phyloP scores from a whole-genome alignment of 2,329 filamentous ascomycete genomes.

The Nannizzia gypsea region DNA sequence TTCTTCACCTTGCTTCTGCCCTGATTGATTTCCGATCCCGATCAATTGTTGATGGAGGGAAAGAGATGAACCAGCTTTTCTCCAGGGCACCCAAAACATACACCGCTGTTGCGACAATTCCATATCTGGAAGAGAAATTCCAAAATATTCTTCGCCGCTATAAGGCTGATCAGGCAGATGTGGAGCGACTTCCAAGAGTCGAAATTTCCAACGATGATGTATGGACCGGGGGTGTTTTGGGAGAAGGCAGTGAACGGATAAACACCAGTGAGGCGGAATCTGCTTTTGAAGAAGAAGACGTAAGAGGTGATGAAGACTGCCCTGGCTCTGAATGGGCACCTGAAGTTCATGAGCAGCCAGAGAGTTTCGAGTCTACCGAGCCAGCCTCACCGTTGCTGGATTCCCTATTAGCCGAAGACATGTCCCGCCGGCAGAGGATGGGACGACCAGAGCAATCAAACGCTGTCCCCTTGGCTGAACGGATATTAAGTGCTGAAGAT shows the following conservation, averaged over 20 bases:
- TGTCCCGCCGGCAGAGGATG: slow-evolving; percentile 4
- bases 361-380: slow-evolving; percentile 1
- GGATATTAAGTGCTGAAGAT: slow-evolving; percentile 5
- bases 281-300: not conserved
- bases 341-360: not conserved
- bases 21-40: slow-evolving; percentile 27
- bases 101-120: slow-evolving; percentile 27
- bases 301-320: not conserved
- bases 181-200: slow-evolving; percentile 13
- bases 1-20: slow-evolving; percentile 33
- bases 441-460: not conserved
- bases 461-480: not conserved
- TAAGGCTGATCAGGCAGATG: slow-evolving; percentile 20
- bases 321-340: not conserved
- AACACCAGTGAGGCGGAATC: not conserved
- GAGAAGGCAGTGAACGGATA: slow-evolving; percentile 11
- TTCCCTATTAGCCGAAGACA: slow-evolving; percentile 10
- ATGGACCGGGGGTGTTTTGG: slow-evolving; percentile 27
- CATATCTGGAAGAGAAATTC: slow-evolving; percentile 30
- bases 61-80: slow-evolving; percentile 22
- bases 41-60: slow-evolving; percentile 25
- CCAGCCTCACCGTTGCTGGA: slow-evolving; percentile 6
- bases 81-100: slow-evolving; percentile 27
- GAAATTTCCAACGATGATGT: slow-evolving; percentile 16
- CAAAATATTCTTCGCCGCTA: slow-evolving; percentile 30